Evolutionary conservation across 192 early-diverging fungal species (phyloP), one percentile per base, ranked within the genome.

Genomic region (Chytriomyces sp.): DNA sequence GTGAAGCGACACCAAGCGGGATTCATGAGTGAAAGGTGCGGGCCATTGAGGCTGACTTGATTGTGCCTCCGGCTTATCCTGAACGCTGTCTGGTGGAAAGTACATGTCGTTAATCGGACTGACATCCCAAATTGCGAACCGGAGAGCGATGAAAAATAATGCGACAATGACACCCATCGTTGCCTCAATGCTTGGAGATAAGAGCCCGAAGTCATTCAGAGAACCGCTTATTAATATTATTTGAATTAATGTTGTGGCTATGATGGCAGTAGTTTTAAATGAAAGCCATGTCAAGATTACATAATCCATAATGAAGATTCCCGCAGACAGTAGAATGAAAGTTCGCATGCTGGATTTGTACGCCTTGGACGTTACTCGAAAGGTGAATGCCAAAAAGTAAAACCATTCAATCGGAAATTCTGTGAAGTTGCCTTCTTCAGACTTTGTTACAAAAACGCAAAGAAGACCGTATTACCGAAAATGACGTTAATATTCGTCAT

Each of bases 361-460:
- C 22, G 75, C 75, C 55, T 80, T 81, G 4, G 49, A 7, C 28
- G 70, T 80, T n/a, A 80, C 68, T 8, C 63, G 79, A 34, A 81
- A 30, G 7, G 74, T 81, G 64, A 81, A 72, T 40, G 57, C 52
- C 12, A 73, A 33, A 41, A 82, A 81, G 36, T 83, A 77, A 26
- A 82, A n/a, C 78, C 79, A 82, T 70, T 82, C 80, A 39, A 81
- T 62, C 2, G 80, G 80, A 64, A 82, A 82, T 12, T 60, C 78
- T 80, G 59, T 30, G 12, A 26, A 28, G 39, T 74, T 1, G 31
- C 1, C 1, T 1, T 0, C 28, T 1, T 25, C 19, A 1, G 33
- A 70, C 25, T 31, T 69, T 71, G 14, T 28, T 68, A 28, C 19
- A 0, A 71, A 59, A 72, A 2, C n/a, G 3, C 17, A 5, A 36